Evolutionary conservation across 345 rosid genomes (phyloP).

Genomic region (Melaleuca alternifolia): DNA sequence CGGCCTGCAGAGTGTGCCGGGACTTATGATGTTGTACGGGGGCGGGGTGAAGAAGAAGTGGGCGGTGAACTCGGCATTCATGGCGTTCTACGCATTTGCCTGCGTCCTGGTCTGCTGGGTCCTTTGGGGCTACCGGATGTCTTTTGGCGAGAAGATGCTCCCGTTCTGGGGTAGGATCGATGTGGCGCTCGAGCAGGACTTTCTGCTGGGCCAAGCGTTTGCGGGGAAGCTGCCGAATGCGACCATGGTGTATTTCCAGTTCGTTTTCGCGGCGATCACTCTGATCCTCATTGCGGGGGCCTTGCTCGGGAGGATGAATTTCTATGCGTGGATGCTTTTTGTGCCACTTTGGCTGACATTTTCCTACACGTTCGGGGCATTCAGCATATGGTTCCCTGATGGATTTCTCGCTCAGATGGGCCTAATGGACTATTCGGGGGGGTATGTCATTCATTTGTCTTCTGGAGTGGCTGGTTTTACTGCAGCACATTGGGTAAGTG

Average conservation of each 20-base stretch:
- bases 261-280: slow-evolving; percentile 26
- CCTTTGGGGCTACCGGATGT: slow-evolving; percentile 23
- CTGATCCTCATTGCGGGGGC: slow-evolving; percentile 28
- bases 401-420: slow-evolving; percentile 28
- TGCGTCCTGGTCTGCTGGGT: slow-evolving; percentile 33
- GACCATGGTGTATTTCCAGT: slow-evolving; percentile 28
- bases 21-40: slow-evolving; percentile 23
- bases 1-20: slow-evolving; percentile 26
- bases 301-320: slow-evolving; percentile 27
- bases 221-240: slow-evolving; percentile 11
- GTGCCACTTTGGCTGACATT: slow-evolving; percentile 42
- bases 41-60: slow-evolving; percentile 36
- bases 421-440: slow-evolving; percentile 36
- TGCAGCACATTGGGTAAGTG: slow-evolving; percentile 35
- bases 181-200: slow-evolving; percentile 2
- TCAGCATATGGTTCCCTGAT: slow-evolving; percentile 20
- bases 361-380: slow-evolving; percentile 31
- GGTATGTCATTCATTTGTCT: slow-evolving; percentile 40
- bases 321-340: slow-evolving; percentile 43
- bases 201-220: slow-evolving; percentile 7
- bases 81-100: slow-evolving; percentile 27
- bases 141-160: slow-evolving; percentile 4
- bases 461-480: slow-evolving; percentile 42
- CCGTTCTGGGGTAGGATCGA: slow-evolving; percentile 20
- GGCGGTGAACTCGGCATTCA: slow-evolving; percentile 33